Evolutionary conservation across 176 grass and related monocot genomes (phyloP), one percentile per base, ranked within the genome.

Genomic region (Zoysia pacifica): DNA sequence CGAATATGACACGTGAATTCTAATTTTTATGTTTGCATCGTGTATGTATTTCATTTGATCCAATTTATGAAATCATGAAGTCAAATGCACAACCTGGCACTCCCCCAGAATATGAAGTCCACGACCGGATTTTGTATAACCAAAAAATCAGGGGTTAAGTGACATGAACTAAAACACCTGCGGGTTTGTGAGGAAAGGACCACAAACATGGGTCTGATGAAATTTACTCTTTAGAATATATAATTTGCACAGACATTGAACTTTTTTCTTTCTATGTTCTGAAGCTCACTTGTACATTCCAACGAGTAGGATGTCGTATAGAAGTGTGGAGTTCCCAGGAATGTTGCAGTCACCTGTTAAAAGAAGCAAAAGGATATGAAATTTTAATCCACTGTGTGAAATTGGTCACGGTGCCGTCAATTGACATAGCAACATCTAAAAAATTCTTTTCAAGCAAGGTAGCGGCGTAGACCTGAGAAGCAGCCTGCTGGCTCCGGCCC

Each of bases 401-500:
- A 47, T 53, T 37, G 18, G 50, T 54, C 38, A 52, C 18, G 60
- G 37, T 73, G 60, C 12, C 73, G 35, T 73, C 7, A 28, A 66
- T 2, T 14, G 48, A 1, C 6, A 42, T 16, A 41, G 9, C 63
- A 7, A 14, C 62, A 43, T 19, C 16, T 37, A 52, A 5, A 84
- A 49, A 62, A 28, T 28, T 28, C 13, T 9, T 28, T 54, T 7
- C 5, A 53, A 6, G 11, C 9, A 42, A 20, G 44, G 5, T 42
- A 61, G 16, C 16, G 49, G 44, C 35, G 46, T 46, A 3, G 5
- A 94, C 95, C 95, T 89, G 90, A 93, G 89, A 98, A 98, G 79
- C 95, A 98, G 66, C 95, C 92, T 74, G 90, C 92, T 62, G 95
- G 95, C 93, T 98, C 92, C 81, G 95, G 92, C 0, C 95, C 95